Base-by-base conservation (phyloP, 495 filamentous ascomycete genomes). In the Niebla homalea region DNA sequence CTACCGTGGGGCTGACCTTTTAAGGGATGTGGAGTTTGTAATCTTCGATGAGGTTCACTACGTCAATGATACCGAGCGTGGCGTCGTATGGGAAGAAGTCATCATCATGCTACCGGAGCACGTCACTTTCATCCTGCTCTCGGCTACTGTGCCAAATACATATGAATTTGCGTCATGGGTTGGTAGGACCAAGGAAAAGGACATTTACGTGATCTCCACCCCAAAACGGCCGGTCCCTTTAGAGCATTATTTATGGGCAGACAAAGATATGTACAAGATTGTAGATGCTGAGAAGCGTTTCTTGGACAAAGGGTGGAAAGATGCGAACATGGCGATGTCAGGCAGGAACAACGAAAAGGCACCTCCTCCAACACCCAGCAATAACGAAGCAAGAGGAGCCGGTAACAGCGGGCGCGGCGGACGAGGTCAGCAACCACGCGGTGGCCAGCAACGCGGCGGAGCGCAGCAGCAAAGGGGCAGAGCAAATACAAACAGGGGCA, bases 11-110 rank as follows among this genome's bases (percentile, higher is more conserved):
- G 92, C 93, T 15, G 92, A 98, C 65, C 72, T 98, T 4, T 94
- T 98, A 48, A 79, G 92, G 51, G 92, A 98, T 64, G 93, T 98
- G 26, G 92, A 98, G 56, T 98, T 94, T 64, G 93, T 98, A 55
- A 95, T 98, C 49, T 98, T 98, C 57, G 92, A 98, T 60, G 92
- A 98, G 63, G 92, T 98, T 4, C 92, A 98, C 65, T 98, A 98
- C 64, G 92, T 98, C 42, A 98, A 98, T 58, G 92, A 98, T 60
- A 74, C 80, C n/a, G 92, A 98, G 70, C 78, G 92, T 62, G 92
- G 92, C 54, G 92, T 98, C 0, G 92, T 98, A 7, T 98, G 92
- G 92, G 92, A 98, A 67, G 92, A 98, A 64, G 92, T 98, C 53
- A 98, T 98, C 60, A 98, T 98, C 60, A 97, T 98, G 93, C 78